Evolutionary conservation across 2,329 filamentous ascomycete species (phyloP), one percentile per base, ranked within the genome.

Genomic region (Curvularia hawaiiensis): DNA sequence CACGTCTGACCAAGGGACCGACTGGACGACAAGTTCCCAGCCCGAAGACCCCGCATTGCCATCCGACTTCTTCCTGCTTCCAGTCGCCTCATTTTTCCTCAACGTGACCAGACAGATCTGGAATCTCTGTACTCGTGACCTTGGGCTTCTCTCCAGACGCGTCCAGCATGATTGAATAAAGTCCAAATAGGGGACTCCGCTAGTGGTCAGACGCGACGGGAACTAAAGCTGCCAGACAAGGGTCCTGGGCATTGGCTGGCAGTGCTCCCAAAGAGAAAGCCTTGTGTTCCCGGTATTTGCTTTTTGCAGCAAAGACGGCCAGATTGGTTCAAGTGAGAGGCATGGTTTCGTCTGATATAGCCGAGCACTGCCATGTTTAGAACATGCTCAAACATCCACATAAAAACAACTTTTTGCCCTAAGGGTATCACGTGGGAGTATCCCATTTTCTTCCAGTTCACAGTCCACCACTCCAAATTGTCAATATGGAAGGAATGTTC

Each of bases 161-260:
- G 52, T 50, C 52, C 16, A 35, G 40, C 44, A 54, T 58, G 48
- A 47, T 43, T 28, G 8, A 26, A 48, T 22, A 20, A 30, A 9
- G 14, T 45, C 33, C 50, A 60, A 58, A 54, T 50, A 50, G 55
- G 61, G 61, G 60, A 52, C 56, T 59, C 55, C 43, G 48, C 58
- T 62, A 61, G 51, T 31, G 31, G 28, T 49, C 60, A 61, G 60
- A 47, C 24, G 41, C 49, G 40, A 47, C 64, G 60, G 64, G 62
- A 62, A 43, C 60, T 62, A 65, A 40, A 39, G 51, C 39, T 47
- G 50, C 49, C 33, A 44, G 18, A 31, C 47, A 54, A 46, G 55
- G 56, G 40, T 48, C 47, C 16, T 30, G 24, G 47, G 35, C 35
- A 4, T 4, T 35, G 5, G 24, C 24, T 14, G 47, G 20, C 28